A percentile compares a stretch with the other conserved stretches of the same genome.
Conservation (phyloP, 1,139 yeast genomes). For the Saccharomyces hybrid region DNA sequence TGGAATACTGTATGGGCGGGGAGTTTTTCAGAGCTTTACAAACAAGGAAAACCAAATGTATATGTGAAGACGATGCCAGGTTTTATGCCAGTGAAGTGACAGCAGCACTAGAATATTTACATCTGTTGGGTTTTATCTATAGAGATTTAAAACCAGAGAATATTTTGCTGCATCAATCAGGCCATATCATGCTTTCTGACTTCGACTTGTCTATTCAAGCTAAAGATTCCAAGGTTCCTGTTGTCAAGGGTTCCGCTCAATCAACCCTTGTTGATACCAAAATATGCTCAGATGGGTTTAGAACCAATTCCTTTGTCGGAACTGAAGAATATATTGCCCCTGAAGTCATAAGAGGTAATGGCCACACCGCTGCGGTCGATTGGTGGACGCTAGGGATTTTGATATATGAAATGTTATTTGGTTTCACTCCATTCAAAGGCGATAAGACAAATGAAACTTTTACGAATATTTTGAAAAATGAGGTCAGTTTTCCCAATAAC, state of each 20-base stretch:
- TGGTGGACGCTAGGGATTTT: slow-evolving; percentile 98
- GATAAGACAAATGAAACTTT: slow-evolving; percentile 80
- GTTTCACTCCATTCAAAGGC: slow-evolving; percentile 95
- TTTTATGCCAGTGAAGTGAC: slow-evolving; percentile 97
- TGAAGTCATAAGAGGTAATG: slow-evolving; percentile 92
- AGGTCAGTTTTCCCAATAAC: slow-evolving; percentile 54
- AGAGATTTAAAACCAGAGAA: slow-evolving; percentile 95
- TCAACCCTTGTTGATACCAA: slow-evolving; percentile 61
- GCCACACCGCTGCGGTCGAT: slow-evolving; percentile 97
- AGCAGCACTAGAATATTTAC: slow-evolving; percentile 92
- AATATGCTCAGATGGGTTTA: slow-evolving; percentile 89
- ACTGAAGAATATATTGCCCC: slow-evolving; percentile 98
- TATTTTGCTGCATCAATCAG: slow-evolving; percentile 85
- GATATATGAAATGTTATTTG: slow-evolving; percentile 87
- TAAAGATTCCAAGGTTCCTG: slow-evolving; percentile 54
- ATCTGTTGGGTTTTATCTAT: slow-evolving; percentile 92
- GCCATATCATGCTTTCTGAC: slow-evolving; percentile 96
- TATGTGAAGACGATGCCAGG: slow-evolving; percentile 79
- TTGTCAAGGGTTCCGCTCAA: slow-evolving; percentile 22
- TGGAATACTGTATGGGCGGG: slow-evolving; percentile 99
- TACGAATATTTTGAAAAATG: slow-evolving; percentile 76
- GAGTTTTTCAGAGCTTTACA: slow-evolving; percentile 96
- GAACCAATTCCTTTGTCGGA: slow-evolving; percentile 96
- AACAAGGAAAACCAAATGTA: slow-evolving; percentile 79
- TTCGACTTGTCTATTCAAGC: slow-evolving; percentile 92